phyloP scores from a whole-genome alignment of 306 rosid species.

The Purshia tridentata region DNA sequence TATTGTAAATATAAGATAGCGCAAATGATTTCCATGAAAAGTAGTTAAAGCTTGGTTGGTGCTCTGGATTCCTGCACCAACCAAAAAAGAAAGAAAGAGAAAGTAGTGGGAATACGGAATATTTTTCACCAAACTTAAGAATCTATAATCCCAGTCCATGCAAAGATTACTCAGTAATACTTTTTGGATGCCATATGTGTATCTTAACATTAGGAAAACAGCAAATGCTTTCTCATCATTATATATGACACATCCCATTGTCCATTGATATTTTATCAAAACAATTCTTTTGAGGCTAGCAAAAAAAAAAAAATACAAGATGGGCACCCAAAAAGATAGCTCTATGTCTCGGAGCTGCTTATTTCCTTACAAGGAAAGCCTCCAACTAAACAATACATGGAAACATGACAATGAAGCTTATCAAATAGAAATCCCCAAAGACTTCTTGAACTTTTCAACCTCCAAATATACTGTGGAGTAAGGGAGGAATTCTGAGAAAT shows the following conservation, averaged over 20 bases:
- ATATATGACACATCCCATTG: constrained; percentile 1
- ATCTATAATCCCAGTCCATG: constrained; percentile 4
- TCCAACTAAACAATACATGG: constrained; percentile 49
- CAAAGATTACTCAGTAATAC: not conserved
- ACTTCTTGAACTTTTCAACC: constrained; percentile 96
- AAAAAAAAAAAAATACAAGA: constrained; percentile 6
- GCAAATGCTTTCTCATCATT: not conserved
- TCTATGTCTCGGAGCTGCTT: constrained; percentile 47
- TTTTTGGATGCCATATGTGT: not conserved
- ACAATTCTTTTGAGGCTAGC: constrained; percentile 27
- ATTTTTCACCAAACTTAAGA: not conserved
- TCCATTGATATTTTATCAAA: constrained; percentile 19
- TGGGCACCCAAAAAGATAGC: constrained; percentile 12
- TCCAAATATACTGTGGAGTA: constrained; percentile 93
- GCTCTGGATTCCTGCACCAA: too few relatives aligned
- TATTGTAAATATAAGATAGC: not conserved
- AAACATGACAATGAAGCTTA: constrained; percentile 27
- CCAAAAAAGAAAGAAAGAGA: too few relatives aligned
- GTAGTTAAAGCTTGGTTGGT: not conserved
- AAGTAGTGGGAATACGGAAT: not conserved
- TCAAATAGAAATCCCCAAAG: constrained; percentile 79
- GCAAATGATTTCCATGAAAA: not conserved
- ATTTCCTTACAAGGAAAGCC: constrained; percentile 67
- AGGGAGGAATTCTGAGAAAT: constrained; percentile 85
- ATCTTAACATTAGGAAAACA: not conserved